Percentiles rank a stretch among this genome's conserved stretches.
Evolutionary conservation across 768 basidiomycete species (phyloP).

Genomic region (Mycena belliarum): DNA sequence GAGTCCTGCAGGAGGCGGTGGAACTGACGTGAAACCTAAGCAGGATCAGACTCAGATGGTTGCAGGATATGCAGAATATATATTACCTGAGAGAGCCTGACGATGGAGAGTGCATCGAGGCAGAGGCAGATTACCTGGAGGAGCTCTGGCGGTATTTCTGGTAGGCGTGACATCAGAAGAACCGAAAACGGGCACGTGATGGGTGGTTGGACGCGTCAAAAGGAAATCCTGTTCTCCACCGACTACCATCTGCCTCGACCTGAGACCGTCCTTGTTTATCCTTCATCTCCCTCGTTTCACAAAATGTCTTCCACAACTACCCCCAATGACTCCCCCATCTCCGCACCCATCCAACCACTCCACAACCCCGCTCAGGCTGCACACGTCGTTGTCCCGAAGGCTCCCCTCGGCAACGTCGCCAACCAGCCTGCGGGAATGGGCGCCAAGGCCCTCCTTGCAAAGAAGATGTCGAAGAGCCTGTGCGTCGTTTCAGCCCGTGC

Average conservation of each 20-base stretch:
- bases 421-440: slow-evolving; percentile 74
- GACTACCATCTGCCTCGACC: neutral
- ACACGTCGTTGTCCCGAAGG: slow-evolving; percentile 74
- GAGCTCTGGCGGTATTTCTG: slow-evolving; percentile 32
- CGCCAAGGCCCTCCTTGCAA: slow-evolving; percentile 88
- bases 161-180: neutral
- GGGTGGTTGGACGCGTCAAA: too few relatives aligned
- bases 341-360: slow-evolving; percentile 72
- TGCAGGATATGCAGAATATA: neutral
- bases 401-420: slow-evolving; percentile 69
- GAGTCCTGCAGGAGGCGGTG: slow-evolving; percentile 27
- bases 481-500: slow-evolving; percentile 40
- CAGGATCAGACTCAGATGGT: neutral
- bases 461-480: slow-evolving; percentile 90
- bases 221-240: neutral
- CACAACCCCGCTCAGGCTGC: slow-evolving; percentile 86
- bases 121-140: slow-evolving; percentile 24
- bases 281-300: slow-evolving; percentile 5
- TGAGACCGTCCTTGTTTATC: neutral
- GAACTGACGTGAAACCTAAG: slow-evolving; percentile 33
- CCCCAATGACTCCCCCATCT: slow-evolving; percentile 65
- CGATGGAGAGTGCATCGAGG: slow-evolving; percentile 31
- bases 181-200: neutral
- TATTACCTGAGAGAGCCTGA: slow-evolving; percentile 28
- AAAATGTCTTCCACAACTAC: slow-evolving; percentile 58